A percentile compares a stretch with the other conserved stretches of the same genome.
These are phyloP conservation scores for Murraya koenigii DNA, from an alignment of 345 rosid genomes.

Conservation along the genomic window DNA sequence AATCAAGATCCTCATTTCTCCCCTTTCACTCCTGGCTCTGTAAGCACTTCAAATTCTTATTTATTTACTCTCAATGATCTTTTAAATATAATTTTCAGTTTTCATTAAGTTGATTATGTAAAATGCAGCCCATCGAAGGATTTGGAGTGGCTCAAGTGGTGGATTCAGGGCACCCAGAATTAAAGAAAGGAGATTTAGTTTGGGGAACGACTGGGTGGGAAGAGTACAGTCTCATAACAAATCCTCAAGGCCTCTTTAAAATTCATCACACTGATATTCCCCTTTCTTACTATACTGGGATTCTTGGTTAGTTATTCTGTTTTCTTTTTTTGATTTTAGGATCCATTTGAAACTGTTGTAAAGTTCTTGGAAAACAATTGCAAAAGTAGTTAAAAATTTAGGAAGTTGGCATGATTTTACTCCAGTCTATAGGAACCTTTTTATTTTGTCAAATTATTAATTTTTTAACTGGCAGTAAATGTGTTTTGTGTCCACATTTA, in stretches of 20 bases:
- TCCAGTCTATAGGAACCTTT: no score
- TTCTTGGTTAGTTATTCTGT: not conserved
- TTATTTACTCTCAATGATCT: not conserved
- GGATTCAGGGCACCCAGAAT: constrained; percentile 25
- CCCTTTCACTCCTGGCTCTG: constrained; percentile 14
- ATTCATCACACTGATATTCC: constrained; percentile 27
- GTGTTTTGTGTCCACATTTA: no score
- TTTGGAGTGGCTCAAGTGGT: constrained; percentile 27
- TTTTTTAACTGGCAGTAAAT: no score
- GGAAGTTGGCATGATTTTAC: no score
- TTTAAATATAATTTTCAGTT: not conserved
- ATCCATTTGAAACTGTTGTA: no score
- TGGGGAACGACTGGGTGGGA: constrained; percentile 32
- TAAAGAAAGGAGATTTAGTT: constrained; percentile 24
- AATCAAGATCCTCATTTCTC: not conserved
- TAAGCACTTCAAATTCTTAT: not conserved
- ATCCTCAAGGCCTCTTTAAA: constrained; percentile 15
- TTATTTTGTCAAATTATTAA: no score
- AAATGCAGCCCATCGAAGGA: not conserved
- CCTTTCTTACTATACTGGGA: constrained; percentile 32
- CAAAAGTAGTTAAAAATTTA: no score
- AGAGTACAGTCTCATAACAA: constrained; percentile 22
- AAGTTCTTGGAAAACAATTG: no score
- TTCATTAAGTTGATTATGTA: not conserved
- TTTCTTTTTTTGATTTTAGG: no score